Percentiles rank a stretch among this genome's conserved stretches.
These are phyloP conservation scores for Aspergillus glaucus DNA, from an alignment of 2,329 filamentous ascomycete species.

Conservation along the genomic window DNA sequence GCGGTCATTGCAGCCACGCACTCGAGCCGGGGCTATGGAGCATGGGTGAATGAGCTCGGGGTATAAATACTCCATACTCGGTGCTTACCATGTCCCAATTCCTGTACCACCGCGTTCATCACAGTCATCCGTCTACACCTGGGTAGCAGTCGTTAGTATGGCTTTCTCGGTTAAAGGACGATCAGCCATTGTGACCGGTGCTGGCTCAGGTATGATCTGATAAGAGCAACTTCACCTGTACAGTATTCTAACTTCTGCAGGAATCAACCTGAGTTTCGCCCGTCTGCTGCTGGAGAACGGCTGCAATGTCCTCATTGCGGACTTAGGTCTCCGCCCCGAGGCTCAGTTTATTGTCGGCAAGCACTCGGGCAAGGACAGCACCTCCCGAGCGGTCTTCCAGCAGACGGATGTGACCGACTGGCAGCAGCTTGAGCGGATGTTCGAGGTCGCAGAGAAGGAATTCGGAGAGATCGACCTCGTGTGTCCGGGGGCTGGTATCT, in stretches of 20 bases:
- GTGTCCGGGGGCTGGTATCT: slow-evolving; percentile 43
- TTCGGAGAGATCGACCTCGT: slow-evolving; percentile 45
- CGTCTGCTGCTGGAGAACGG: slow-evolving; percentile 38
- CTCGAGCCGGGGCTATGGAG: background rate
- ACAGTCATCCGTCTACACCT: background rate
- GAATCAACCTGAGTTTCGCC: slow-evolving; percentile 43
- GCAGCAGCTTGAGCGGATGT: slow-evolving; percentile 45
- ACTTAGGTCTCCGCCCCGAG: slow-evolving; percentile 40
- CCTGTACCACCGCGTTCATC: background rate
- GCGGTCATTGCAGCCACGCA: slow-evolving; percentile 4
- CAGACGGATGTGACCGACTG: slow-evolving; percentile 46
- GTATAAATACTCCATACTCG: background rate
- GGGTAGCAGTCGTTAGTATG: slow-evolving; percentile 17
- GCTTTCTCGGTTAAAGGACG: slow-evolving; percentile 38
- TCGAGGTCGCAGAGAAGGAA: slow-evolving; percentile 42
- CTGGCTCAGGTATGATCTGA: slow-evolving; percentile 43
- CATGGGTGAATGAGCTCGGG: background rate
- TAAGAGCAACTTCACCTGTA: background rate
- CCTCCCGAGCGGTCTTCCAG: slow-evolving; percentile 36
- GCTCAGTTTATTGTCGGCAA: slow-evolving; percentile 36
- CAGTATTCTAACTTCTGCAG: slow-evolving; percentile 18
- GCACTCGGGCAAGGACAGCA: slow-evolving; percentile 32
- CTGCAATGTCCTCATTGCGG: slow-evolving; percentile 43
- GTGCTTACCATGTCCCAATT: background rate
- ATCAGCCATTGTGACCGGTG: slow-evolving; percentile 50